Percentiles rank a stretch among this genome's conserved stretches.
These are phyloP conservation scores for Agrocybe pediades DNA, from an alignment of 768 basidiomycete genomes.

Conservation along the genomic window DNA sequence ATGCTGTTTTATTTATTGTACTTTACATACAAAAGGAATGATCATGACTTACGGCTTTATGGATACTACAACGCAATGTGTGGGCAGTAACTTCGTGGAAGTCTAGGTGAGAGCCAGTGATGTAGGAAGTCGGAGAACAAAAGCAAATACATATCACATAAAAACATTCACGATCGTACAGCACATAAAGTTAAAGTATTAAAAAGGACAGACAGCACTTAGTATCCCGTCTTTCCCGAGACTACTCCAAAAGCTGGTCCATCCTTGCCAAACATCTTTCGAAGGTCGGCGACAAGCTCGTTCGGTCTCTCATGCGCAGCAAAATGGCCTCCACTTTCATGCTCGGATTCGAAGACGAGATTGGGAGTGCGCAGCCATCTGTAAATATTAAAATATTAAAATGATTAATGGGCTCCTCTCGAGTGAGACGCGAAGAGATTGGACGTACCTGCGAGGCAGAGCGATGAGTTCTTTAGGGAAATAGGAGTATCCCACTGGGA, in stretches of 20 bases:
- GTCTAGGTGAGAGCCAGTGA: no score
- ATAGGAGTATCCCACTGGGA: constrained; percentile 47
- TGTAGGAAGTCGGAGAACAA: no score
- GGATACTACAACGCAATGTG: no score
- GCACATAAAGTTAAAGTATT: neutral
- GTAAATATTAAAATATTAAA: neutral
- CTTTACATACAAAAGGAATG: no score
- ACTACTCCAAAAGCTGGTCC: neutral
- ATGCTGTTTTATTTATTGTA: no score
- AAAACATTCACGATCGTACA: no score
- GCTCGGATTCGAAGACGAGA: constrained; percentile 48
- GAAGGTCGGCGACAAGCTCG: constrained; percentile 48
- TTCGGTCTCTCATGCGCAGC: constrained; percentile 53
- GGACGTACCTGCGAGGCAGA: constrained; percentile 23
- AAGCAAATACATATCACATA: no score
- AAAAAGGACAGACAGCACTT: neutral
- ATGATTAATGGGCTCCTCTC: no score
- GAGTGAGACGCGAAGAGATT: neutral
- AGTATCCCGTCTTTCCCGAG: neutral
- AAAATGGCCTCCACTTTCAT: constrained; percentile 60
- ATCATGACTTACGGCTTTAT: no score
- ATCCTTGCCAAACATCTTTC: constrained; percentile 47
- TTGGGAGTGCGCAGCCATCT: constrained; percentile 7
- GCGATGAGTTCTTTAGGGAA: constrained; percentile 42
- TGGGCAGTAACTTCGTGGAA: no score